Evolutionary conservation across 225 moss, liverwort and hornwort genomes (phyloP), one percentile per base, ranked within the genome.

Genomic region (Straminergon stramineum): DNA sequence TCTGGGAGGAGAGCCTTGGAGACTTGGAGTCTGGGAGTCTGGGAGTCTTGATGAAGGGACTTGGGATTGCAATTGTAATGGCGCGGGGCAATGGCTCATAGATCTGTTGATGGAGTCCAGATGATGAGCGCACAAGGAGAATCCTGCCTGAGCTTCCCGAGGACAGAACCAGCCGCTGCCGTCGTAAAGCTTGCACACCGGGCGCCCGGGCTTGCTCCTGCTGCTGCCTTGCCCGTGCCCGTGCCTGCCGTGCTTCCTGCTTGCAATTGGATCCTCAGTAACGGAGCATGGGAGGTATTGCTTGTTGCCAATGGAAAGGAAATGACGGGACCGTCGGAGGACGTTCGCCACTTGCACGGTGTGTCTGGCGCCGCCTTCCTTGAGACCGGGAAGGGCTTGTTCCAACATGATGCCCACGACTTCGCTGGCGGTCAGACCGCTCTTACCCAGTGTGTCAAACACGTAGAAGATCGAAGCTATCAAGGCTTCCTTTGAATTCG

Each of bases 321-420:
- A 94, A 77, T 94, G 91, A 51, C 91, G 92, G 23, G 94, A 94
- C 87, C 91, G 64, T 37, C 94, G 76, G 39, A 94, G 93, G 26
- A 94, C 94, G 67, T 94, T 94, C 78, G 94, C 94, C 52, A 93
- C 94, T 80, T 94, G 94, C 85, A 94, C 94, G 7, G 94, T 94
- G 83, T 94, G 94, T 66, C 94, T 81, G 58, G 94, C 94, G 68
- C 94, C 94, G 63, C 94, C 94, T 75, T 94, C 93, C 88, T 94
- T 94, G 78, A 94, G 91, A 39, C 94, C 94, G 10, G 94, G 93
- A 26, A 94, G 85, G 48, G 32, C 19, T 70, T 93, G 92, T 13
- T 92, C 93, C 85, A 93, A 62, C 94, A 94, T 94, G 55, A 92
- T 90, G 78, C 84, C 84, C 75, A 94, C 94, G 65, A 94, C 94